These are phyloP conservation scores for Colletotrichum orchidophilum DNA, from an alignment of 2,329 filamentous ascomycete species.

Conservation along the genomic window DNA sequence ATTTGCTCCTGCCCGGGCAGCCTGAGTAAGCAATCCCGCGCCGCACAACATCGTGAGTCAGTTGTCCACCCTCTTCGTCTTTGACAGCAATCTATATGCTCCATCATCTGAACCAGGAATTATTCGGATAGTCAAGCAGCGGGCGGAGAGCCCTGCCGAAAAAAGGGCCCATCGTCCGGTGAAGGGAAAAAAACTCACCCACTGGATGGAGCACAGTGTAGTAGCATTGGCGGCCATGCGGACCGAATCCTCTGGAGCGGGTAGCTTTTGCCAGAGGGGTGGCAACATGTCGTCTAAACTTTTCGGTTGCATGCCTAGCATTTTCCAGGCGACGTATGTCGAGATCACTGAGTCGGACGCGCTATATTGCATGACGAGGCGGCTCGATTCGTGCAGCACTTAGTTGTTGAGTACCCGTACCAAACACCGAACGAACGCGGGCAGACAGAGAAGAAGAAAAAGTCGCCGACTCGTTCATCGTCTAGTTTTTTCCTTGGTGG, in stretches of 20 bases:
- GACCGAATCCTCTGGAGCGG: background rate
- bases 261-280: background rate
- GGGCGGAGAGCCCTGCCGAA: background rate
- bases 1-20: background rate
- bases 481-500: background rate
- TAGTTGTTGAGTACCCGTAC: background rate
- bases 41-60: conserved; percentile 17
- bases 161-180: conserved; percentile 1
- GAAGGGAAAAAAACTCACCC: background rate
- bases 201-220: background rate
- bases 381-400: background rate
- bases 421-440: background rate
- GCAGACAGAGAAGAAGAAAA: background rate
- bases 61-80: conserved; percentile 14
- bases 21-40: background rate
- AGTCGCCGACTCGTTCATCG: background rate
- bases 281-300: conserved; percentile 6
- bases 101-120: conserved; percentile 4
- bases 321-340: conserved; percentile 6
- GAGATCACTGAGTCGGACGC: background rate
- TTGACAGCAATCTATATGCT: conserved; percentile 24
- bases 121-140: conserved; percentile 2
- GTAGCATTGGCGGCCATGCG: background rate
- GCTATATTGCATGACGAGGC: background rate
- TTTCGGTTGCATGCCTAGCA: conserved; percentile 3